These are phyloP conservation scores for Alternaria triticina DNA, from an alignment of 2,329 filamentous ascomycete genomes.

Conservation along the genomic window DNA sequence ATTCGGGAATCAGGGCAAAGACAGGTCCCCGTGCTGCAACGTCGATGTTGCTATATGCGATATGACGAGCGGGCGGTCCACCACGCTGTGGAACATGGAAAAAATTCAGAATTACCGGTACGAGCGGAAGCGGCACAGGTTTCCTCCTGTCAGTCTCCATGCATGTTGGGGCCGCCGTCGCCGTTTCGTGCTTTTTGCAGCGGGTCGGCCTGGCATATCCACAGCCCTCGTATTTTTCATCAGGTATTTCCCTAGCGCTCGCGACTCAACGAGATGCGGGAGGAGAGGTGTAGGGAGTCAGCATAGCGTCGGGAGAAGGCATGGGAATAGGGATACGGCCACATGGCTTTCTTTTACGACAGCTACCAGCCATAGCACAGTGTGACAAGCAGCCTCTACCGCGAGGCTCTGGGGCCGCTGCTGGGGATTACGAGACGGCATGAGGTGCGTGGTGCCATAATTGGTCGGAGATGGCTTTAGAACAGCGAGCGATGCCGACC, in stretches of 20 bases:
- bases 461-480: conserved; percentile 6
- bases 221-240: conserved; percentile 25
- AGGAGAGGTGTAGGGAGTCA: not conserved
- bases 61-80: conserved; percentile 20
- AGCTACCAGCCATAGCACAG: conserved; percentile 5
- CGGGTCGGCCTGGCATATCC: conserved; percentile 22
- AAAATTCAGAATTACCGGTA: conserved; percentile 4
- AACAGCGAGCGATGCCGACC: conserved; percentile 7
- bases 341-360: conserved; percentile 1
- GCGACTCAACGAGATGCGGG: not conserved
- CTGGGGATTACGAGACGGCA: conserved; percentile 8
- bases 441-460: conserved; percentile 5
- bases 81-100: conserved; percentile 14
- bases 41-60: conserved; percentile 9
- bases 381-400: conserved; percentile 23
- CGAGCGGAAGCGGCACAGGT: conserved; percentile 5
- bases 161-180: conserved; percentile 19
- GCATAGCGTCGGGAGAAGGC: not conserved
- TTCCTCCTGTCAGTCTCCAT: not conserved
- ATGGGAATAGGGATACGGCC: conserved; percentile 15
- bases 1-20: not conserved
- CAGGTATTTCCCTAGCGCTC: conserved; percentile 21
- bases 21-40: conserved; percentile 7
- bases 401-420: conserved; percentile 8
- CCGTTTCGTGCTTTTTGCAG: conserved; percentile 11